phyloP scores from a whole-genome alignment of 75 land plant genomes.

The Picea glauca region DNA sequence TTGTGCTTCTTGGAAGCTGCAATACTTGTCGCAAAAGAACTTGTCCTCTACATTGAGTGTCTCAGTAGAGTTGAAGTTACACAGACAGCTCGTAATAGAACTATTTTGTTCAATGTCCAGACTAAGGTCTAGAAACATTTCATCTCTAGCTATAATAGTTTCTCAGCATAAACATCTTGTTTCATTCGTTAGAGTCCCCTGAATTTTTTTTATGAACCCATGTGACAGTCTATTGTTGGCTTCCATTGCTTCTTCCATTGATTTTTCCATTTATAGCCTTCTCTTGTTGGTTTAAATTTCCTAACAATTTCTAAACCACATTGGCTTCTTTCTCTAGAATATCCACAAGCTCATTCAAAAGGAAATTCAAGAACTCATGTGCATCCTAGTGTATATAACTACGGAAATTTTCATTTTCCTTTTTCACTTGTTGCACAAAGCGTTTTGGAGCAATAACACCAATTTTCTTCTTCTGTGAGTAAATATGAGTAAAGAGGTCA shows the following conservation, averaged over 20 bases:
- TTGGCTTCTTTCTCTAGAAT: conserved; percentile 86
- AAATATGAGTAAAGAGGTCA: conserved; percentile 25
- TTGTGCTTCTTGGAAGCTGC: no score
- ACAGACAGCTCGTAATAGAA: no score
- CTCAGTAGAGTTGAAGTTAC: no score
- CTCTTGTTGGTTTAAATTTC: conserved; percentile 35
- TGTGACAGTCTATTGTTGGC: conserved; percentile 58
- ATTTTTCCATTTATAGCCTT: conserved; percentile 49
- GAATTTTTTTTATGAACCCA: conserved; percentile 75
- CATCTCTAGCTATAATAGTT: no score
- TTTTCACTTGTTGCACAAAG: conserved; percentile 45
- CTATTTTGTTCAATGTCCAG: no score
- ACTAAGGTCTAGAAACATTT: no score
- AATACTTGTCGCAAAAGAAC: no score
- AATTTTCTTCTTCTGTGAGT: conserved; percentile 38
- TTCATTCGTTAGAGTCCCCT: no score
- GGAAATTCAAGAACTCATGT: conserved; percentile 90
- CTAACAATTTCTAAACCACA: conserved; percentile 37
- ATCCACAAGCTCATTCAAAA: conserved; percentile 94
- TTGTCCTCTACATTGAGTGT: no score
- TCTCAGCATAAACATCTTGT: no score
- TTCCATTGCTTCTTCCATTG: conserved; percentile 25
- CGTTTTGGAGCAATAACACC: conserved; percentile 44
- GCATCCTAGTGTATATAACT: conserved; percentile 57
- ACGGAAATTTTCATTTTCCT: conserved; percentile 20